These are phyloP conservation scores for Phaffomyces opuntiae DNA, from an alignment of 805 yeast genomes.

Conservation along the genomic window DNA sequence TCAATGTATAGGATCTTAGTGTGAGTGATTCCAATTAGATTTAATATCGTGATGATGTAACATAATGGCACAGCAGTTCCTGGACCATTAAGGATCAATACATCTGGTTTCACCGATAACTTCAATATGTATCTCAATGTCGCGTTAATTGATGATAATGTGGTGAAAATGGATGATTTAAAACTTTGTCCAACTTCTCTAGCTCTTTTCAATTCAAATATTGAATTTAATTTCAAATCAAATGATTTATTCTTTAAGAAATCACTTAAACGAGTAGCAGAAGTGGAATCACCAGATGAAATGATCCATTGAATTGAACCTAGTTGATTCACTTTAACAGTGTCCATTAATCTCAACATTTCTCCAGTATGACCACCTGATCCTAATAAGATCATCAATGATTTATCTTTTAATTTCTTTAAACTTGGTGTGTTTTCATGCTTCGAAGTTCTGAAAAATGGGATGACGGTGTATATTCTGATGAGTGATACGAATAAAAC, in stretches of 20 bases:
- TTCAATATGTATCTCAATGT: not conserved
- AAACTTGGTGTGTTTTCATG: not conserved
- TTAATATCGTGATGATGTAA: constrained; percentile 44
- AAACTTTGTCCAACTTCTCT: constrained; percentile 53
- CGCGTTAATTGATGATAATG: constrained; percentile 4
- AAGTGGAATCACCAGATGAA: constrained; percentile 46
- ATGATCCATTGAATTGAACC: constrained; percentile 27
- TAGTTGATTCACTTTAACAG: constrained; percentile 20
- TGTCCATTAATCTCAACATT: constrained; percentile 63
- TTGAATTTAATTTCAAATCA: constrained; percentile 10
- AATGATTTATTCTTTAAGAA: constrained; percentile 12
- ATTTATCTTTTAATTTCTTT: constrained; percentile 8
- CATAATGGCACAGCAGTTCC: constrained; percentile 74
- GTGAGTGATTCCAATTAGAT: constrained; percentile 36
- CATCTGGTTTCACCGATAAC: constrained; percentile 27
- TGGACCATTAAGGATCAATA: constrained; percentile 67
- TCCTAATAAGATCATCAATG: constrained; percentile 48
- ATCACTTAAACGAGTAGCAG: constrained; percentile 27
- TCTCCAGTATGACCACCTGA: constrained; percentile 98
- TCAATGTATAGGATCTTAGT: constrained; percentile 75
- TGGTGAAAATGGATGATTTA: constrained; percentile 39
- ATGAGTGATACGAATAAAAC: not conserved
- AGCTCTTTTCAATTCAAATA: constrained; percentile 42
- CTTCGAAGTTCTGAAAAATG: no score
- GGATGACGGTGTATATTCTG: no score